phyloP scores from a whole-genome alignment of 345 rosid species.

The Hibiscus mutabilis region DNA sequence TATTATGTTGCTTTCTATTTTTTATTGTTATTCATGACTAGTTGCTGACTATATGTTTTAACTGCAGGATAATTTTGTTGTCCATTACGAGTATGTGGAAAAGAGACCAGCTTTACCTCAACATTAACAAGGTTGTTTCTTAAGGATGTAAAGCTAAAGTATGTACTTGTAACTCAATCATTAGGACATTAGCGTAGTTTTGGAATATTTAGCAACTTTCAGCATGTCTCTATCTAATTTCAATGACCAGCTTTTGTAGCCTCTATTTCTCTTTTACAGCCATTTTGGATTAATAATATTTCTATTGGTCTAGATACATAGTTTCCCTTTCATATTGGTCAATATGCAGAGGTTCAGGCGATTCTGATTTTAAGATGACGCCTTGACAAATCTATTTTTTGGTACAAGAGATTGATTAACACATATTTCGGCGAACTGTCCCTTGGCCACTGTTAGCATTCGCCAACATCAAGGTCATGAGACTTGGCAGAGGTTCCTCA shows the following conservation, averaged over 20 bases:
- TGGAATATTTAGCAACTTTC: slow-evolving; percentile 19
- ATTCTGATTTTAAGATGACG: too few species aligned
- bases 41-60: slow-evolving; percentile 1
- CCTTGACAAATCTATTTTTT: too few species aligned
- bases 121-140: slow-evolving; percentile 36
- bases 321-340: too few species aligned
- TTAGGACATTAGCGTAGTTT: slow-evolving; percentile 24
- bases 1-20: neutral
- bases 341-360: too few species aligned
- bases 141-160: slow-evolving; percentile 48
- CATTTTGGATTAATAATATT: neutral
- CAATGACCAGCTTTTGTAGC: neutral
- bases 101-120: slow-evolving; percentile 85
- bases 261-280: neutral
- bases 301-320: too few species aligned
- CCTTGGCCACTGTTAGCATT: too few species aligned
- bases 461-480: too few species aligned
- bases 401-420: too few species aligned
- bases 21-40: neutral
- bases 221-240: neutral
- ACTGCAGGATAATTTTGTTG: slow-evolving; percentile 76
- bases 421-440: too few species aligned
- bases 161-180: slow-evolving; percentile 19
- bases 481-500: too few species aligned
- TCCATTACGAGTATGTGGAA: slow-evolving; percentile 75